These are phyloP conservation scores for Citrus medica DNA, from an alignment of 345 rosid genomes.

Conservation along the genomic window DNA sequence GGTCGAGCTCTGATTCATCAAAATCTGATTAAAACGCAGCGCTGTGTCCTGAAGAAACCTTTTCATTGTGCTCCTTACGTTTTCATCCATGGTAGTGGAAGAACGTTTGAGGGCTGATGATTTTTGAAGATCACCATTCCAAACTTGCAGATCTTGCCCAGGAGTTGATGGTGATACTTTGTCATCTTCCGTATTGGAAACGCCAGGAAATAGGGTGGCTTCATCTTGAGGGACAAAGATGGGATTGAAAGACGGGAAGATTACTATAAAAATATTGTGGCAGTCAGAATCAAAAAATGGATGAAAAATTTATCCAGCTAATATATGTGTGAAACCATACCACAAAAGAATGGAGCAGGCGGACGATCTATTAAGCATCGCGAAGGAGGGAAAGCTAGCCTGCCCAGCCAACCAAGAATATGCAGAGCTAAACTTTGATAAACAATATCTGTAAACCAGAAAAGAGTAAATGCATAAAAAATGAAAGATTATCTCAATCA, in stretches of 20 bases:
- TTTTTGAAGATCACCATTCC: constrained; percentile 5
- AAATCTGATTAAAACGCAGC: neutral
- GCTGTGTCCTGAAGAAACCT: neutral
- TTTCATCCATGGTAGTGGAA: neutral
- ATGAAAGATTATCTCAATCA: neutral
- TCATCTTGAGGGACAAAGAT: neutral
- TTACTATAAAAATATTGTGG: neutral
- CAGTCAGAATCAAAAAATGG: neutral
- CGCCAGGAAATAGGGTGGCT: neutral
- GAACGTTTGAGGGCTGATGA: constrained; percentile 4
- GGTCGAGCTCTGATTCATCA: neutral
- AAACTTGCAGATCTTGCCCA: constrained; percentile 11
- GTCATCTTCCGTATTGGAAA: neutral
- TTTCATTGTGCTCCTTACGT: neutral
- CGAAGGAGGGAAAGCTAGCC: constrained; percentile 22
- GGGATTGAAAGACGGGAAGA: constrained; percentile 16
- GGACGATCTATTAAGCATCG: constrained; percentile 4
- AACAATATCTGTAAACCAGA: neutral
- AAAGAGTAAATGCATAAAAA: neutral
- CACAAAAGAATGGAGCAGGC: neutral
- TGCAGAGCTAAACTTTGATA: neutral
- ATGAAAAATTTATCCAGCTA: neutral
- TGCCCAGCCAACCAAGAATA: constrained; percentile 24
- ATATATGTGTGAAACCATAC: neutral
- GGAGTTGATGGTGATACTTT: constrained; percentile 2